Percentiles rank a stretch among this genome's conserved stretches.
These are phyloP conservation scores for Candida takata DNA, from an alignment of 805 yeast genomes.

Conservation along the genomic window DNA sequence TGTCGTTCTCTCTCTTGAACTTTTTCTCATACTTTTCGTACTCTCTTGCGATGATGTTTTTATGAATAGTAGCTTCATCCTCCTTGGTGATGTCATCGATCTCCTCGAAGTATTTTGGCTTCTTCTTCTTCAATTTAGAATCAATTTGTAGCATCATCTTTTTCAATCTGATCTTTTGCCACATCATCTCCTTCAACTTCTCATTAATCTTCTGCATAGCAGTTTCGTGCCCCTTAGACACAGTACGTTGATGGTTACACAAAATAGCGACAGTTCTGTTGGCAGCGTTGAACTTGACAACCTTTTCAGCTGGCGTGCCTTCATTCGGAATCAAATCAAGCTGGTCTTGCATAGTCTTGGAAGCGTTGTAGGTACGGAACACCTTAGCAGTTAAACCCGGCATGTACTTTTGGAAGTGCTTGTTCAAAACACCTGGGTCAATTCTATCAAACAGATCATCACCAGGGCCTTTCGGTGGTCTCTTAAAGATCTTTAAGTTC, in stretches of 20 bases:
- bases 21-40: conserved; percentile 57
- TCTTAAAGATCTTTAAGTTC: conserved; percentile 79
- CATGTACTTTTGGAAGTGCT: conserved; percentile 84
- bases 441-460: conserved; percentile 89
- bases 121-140: conserved; percentile 39
- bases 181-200: conserved; percentile 68
- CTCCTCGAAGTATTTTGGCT: conserved; percentile 57
- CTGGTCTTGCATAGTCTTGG: conserved; percentile 95
- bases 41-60: conserved; percentile 55
- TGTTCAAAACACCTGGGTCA: conserved; percentile 76
- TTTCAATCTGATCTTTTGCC: conserved; percentile 76
- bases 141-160: conserved; percentile 65
- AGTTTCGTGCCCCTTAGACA: conserved; percentile 76
- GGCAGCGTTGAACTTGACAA: conserved; percentile 87
- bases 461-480: conserved; percentile 83
- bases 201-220: conserved; percentile 75
- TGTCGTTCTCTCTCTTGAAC: conserved; percentile 73
- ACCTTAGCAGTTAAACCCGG: conserved; percentile 93
- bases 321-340: conserved; percentile 76
- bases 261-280: conserved; percentile 91
- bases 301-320: conserved; percentile 83
- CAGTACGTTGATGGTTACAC: conserved; percentile 95
- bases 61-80: conserved; percentile 53
- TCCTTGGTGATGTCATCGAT: conserved; percentile 60
- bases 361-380: conserved; percentile 95